Conservation (phyloP, 495 filamentous ascomycete species). For the Darksidea phi region DNA sequence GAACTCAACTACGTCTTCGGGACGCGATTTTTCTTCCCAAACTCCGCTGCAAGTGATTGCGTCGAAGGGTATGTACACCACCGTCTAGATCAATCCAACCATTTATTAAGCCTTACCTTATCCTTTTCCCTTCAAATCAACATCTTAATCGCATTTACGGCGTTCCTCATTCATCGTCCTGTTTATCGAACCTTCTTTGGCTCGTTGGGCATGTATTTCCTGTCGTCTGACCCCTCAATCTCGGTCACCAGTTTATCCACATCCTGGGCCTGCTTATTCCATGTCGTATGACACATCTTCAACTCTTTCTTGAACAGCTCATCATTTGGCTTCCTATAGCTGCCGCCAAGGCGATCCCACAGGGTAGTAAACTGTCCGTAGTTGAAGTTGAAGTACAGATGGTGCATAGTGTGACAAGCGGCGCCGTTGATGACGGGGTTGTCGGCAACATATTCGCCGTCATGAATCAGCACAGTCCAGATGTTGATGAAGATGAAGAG, state of each 20-base stretch:
- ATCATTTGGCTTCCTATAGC: constrained; percentile 83
- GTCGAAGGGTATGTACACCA: constrained; percentile 24
- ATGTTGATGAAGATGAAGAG: constrained; percentile 93
- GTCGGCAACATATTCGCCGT: constrained; percentile 92
- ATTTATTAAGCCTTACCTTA: neutral
- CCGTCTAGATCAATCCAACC: neutral
- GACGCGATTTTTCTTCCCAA: too few relatives aligned
- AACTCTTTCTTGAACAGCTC: constrained; percentile 83
- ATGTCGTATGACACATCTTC: constrained; percentile 81
- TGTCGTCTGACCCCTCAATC: constrained; percentile 86
- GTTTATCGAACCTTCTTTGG: constrained; percentile 29
- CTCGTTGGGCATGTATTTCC: constrained; percentile 58
- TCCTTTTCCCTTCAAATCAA: neutral
- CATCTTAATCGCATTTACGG: neutral
- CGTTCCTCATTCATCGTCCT: neutral
- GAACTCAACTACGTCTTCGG: too few relatives aligned
- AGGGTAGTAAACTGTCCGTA: constrained; percentile 96
- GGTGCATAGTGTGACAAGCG: constrained; percentile 86
- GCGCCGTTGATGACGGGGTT: constrained; percentile 88
- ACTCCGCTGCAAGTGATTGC: constrained; percentile 6
- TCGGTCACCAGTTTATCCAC: constrained; percentile 82
- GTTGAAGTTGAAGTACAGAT: constrained; percentile 98
- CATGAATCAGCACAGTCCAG: constrained; percentile 97
- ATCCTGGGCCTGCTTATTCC: constrained; percentile 76
- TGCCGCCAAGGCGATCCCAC: constrained; percentile 88